Conservation (phyloP, 1,139 yeast species). For the Lipomyces yarrowii region DNA sequence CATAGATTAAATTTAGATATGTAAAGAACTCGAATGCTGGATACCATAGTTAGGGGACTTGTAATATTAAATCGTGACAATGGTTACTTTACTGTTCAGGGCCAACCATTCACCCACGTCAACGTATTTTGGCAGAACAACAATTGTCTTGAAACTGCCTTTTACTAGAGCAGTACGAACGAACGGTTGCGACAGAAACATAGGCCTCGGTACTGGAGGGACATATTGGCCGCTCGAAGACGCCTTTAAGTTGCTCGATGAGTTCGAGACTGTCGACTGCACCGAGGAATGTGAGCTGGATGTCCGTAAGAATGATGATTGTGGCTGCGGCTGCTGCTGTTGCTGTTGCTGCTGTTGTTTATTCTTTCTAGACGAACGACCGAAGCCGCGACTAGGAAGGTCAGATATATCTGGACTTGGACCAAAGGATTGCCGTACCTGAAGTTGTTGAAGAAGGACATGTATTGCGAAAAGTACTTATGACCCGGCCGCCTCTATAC, state of each 20-base stretch:
- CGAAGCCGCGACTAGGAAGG: conserved; percentile 56
- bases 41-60: neutral
- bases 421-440: conserved; percentile 40
- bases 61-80: neutral
- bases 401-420: neutral
- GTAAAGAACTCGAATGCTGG: conserved; percentile 81
- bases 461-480: conserved; percentile 23
- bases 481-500: neutral
- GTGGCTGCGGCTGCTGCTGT: conserved; percentile 39
- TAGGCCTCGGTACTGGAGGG: conserved; percentile 46
- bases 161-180: conserved; percentile 92
- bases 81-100: conserved; percentile 51
- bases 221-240: conserved; percentile 1
- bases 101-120: conserved; percentile 97
- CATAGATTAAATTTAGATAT: conserved; percentile 83
- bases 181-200: conserved; percentile 88
- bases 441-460: conserved; percentile 52
- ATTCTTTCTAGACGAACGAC: conserved; percentile 61
- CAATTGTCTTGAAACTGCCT: conserved; percentile 96
- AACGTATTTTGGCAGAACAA: conserved; percentile 91
- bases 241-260: conserved; percentile 1
- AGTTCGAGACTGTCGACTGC: conserved; percentile 14
- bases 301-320: conserved; percentile 32
- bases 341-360: conserved; percentile 43
- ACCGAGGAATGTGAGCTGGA: conserved; percentile 14